Evolutionary conservation across 441 rosid genomes (phyloP).

Genomic region (Viola pubescens): DNA sequence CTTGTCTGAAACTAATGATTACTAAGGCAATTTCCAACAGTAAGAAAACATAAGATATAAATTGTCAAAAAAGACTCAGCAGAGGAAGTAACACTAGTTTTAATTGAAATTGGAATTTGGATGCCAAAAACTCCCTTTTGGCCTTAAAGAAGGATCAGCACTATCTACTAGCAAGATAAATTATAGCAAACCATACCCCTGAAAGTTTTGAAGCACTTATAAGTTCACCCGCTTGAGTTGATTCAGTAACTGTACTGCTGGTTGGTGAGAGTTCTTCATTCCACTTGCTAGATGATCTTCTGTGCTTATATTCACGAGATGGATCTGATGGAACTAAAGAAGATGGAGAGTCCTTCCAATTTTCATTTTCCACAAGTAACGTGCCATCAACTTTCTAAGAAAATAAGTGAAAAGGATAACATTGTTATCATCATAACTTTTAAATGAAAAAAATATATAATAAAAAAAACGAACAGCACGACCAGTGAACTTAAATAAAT

Average conservation of each 20-base stretch:
- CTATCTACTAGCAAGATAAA: background rate
- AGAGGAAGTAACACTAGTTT: no score
- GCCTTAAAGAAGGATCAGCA: background rate
- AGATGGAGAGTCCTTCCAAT: constrained; percentile 47
- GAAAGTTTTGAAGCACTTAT: constrained; percentile 35
- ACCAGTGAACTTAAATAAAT: no score
- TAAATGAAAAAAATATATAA: no score
- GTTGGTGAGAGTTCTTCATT: constrained; percentile 70
- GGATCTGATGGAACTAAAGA: constrained; percentile 38
- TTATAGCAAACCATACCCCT: constrained; percentile 28
- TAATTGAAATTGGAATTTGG: no score
- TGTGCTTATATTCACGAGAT: constrained; percentile 51
- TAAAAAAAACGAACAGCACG: no score
- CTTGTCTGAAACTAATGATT: no score
- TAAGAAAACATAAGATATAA: no score
- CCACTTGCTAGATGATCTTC: constrained; percentile 73
- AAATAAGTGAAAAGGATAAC: constrained; percentile 7
- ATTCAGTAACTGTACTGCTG: constrained; percentile 61
- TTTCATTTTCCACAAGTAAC: constrained; percentile 51
- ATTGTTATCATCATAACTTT: no score
- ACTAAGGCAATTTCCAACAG: no score
- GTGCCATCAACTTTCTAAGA: constrained; percentile 30
- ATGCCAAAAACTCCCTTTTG: no score
- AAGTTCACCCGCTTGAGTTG: constrained; percentile 55
- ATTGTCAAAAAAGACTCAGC: no score